These are phyloP conservation scores for Aquilaria sinensis DNA, from an alignment of 345 rosid genomes.

Conservation along the genomic window DNA sequence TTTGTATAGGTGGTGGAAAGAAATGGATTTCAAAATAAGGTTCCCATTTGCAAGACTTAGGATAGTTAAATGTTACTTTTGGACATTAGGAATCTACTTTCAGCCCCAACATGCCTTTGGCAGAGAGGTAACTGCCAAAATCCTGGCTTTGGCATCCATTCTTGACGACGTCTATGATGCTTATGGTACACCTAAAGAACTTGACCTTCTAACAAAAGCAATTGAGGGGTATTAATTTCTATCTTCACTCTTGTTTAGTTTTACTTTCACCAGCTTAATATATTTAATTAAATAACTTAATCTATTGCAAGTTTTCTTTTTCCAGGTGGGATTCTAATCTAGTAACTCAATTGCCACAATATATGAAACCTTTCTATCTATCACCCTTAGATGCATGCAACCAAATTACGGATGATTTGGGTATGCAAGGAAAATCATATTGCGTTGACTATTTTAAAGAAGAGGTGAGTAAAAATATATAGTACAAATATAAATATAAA, in stretches of 20 bases:
- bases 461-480: too few species aligned
- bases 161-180: conserved; percentile 19
- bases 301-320: too few species aligned
- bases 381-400: conserved; percentile 21
- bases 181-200: conserved; percentile 24
- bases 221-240: conserved; percentile 21
- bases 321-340: conserved; percentile 17
- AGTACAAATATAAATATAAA: too few species aligned
- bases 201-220: conserved; percentile 13
- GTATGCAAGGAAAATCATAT: too few species aligned
- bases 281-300: too few species aligned
- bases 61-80: neutral
- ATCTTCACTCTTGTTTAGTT: too few species aligned
- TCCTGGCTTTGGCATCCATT: conserved; percentile 6
- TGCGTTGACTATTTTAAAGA: too few species aligned
- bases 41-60: too few species aligned
- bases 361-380: conserved; percentile 23
- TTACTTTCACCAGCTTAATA: too few species aligned
- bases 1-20: conserved; percentile 21
- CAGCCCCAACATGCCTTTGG: conserved; percentile 1
- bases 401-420: too few species aligned
- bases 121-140: too few species aligned
- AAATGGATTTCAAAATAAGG: conserved; percentile 12
- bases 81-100: conserved; percentile 2
- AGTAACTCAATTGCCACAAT: conserved; percentile 14